Percentiles rank a stretch among this genome's conserved stretches.
Conservation (phyloP, 257 asterid species). For the Solanum neorickii region DNA sequence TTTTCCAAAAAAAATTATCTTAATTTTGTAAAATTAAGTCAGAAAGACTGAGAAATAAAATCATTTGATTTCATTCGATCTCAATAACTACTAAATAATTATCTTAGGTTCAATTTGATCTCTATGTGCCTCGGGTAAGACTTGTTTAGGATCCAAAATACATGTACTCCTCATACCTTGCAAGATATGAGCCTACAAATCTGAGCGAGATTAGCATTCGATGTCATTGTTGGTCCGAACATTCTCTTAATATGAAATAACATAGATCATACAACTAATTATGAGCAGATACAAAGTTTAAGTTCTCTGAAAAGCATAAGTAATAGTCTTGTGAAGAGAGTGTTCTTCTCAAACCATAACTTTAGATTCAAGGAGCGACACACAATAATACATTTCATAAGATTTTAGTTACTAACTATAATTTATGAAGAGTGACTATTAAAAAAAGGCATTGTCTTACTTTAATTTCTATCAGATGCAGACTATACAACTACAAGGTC, state of each 20-base stretch:
- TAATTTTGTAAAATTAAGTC: too few species aligned
- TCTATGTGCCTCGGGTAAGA: too few species aligned
- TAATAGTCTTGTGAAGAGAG: neutral
- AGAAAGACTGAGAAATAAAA: too few species aligned
- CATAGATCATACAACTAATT: neutral
- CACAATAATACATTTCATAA: too few species aligned
- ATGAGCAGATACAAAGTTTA: neutral
- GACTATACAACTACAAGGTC: neutral
- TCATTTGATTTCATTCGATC: neutral
- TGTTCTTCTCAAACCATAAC: too few species aligned
- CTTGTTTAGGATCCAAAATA: too few species aligned
- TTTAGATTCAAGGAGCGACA: neutral
- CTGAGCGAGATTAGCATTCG: too few species aligned
- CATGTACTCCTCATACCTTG: too few species aligned
- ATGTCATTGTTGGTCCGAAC: neutral
- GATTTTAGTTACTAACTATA: neutral
- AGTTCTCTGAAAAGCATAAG: neutral
- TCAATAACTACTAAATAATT: too few species aligned
- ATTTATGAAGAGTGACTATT: neutral
- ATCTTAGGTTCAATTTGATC: neutral
- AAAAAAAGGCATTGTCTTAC: neutral
- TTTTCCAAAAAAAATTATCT: too few species aligned
- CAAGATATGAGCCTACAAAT: too few species aligned
- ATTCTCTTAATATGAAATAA: neutral
- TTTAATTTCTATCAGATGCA: too few species aligned